These are phyloP conservation scores for Aspergillus nanangensis DNA, from an alignment of 495 filamentous ascomycete genomes.

Conservation along the genomic window DNA sequence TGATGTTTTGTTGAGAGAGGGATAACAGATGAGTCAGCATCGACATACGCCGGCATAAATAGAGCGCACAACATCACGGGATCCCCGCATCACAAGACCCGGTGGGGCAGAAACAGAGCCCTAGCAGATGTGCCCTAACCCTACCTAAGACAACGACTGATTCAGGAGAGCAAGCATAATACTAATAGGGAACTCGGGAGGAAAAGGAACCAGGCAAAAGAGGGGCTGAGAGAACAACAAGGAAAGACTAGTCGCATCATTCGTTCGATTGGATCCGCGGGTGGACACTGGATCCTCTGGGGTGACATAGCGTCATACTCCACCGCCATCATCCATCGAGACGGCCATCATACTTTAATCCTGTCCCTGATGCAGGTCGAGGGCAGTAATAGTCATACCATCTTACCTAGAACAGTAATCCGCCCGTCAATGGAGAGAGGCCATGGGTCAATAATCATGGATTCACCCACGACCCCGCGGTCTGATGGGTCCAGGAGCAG, in stretches of 20 bases:
- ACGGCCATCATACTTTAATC: too few relatives aligned
- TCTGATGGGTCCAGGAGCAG: too few relatives aligned
- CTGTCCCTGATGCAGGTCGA: too few relatives aligned
- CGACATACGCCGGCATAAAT: too few relatives aligned
- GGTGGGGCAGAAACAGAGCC: neutral
- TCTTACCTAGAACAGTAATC: too few relatives aligned
- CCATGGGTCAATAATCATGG: too few relatives aligned
- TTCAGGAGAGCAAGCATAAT: neutral
- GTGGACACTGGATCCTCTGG: conserved; percentile 1
- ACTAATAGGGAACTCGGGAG: too few relatives aligned
- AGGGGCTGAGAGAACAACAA: neutral
- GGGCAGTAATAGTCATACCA: too few relatives aligned
- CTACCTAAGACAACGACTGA: neutral
- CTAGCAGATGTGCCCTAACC: neutral
- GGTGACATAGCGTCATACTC: conserved; percentile 17
- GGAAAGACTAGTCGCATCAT: neutral
- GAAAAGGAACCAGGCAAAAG: neutral
- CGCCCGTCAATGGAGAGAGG: too few relatives aligned
- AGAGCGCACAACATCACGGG: neutral
- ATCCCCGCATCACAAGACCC: neutral
- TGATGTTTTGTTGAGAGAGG: too few relatives aligned
- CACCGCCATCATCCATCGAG: conserved; percentile 8
- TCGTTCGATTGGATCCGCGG: neutral
- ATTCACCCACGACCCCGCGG: too few relatives aligned
- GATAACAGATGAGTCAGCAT: too few relatives aligned